These are phyloP conservation scores for Cyanodermella asteris DNA, from an alignment of 2,329 filamentous ascomycete genomes.

Conservation along the genomic window DNA sequence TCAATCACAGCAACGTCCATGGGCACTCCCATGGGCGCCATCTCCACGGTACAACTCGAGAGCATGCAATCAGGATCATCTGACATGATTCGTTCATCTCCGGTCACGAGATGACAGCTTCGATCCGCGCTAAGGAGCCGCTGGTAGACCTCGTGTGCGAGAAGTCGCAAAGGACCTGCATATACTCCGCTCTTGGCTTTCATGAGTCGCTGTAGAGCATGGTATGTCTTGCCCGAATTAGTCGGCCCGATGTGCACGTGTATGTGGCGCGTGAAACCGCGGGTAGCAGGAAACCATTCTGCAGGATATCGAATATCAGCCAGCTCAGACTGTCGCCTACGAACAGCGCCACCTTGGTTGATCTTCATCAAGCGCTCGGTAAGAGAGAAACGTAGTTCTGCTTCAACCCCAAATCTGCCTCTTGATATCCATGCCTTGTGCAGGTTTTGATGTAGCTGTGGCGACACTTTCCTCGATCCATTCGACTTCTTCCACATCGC, in stretches of 20 bases:
- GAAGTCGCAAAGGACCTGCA: conserved; percentile 65
- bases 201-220: conserved; percentile 69
- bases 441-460: conserved; percentile 15
- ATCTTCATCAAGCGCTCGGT: conserved; percentile 39
- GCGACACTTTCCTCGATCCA: background rate
- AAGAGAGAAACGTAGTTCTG: conserved; percentile 46
- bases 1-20: conserved; percentile 90
- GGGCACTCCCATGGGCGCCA: conserved; percentile 37
- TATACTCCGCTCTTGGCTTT: conserved; percentile 59
- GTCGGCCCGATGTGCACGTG: conserved; percentile 92
- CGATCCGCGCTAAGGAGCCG: conserved; percentile 60
- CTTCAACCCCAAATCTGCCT: conserved; percentile 28
- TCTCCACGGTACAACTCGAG: conserved; percentile 83
- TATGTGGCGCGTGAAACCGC: conserved; percentile 57
- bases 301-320: conserved; percentile 73
- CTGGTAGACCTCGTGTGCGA: conserved; percentile 90
- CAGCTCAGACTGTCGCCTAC: conserved; percentile 38
- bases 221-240: conserved; percentile 95
- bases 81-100: conserved; percentile 58
- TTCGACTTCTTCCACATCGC: too few relatives aligned
- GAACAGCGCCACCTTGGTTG: conserved; percentile 27
- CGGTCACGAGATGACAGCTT: conserved; percentile 62
- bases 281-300: conserved; percentile 80
- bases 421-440: conserved; percentile 35
- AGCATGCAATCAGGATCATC: conserved; percentile 30